These are phyloP conservation scores for Venturia oleaginea DNA, from an alignment of 2,329 filamentous ascomycete genomes.

Conservation along the genomic window DNA sequence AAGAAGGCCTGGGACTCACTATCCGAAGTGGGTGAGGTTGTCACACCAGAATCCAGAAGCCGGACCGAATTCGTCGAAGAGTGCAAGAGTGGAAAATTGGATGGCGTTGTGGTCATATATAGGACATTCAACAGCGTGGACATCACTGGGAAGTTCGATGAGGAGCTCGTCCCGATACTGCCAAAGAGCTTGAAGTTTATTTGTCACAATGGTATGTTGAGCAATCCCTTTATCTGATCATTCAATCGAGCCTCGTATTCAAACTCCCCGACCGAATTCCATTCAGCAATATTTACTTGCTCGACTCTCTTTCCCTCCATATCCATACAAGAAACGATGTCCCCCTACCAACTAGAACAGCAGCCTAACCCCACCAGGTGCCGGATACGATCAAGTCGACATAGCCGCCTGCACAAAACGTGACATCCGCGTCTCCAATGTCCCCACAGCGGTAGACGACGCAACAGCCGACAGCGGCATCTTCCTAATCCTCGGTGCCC, in stretches of 20 bases:
- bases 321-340: background rate
- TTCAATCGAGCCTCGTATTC: background rate
- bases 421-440: constrained; percentile 65
- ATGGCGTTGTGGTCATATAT: constrained; percentile 57
- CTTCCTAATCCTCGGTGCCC: constrained; percentile 71
- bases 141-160: constrained; percentile 62
- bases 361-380: constrained; percentile 40
- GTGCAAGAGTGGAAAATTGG: constrained; percentile 54
- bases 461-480: constrained; percentile 74
- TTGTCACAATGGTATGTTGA: constrained; percentile 35
- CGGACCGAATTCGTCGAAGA: constrained; percentile 62
- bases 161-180: constrained; percentile 52
- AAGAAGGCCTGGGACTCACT: constrained; percentile 56
- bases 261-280: background rate
- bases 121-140: constrained; percentile 58
- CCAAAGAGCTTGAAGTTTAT: constrained; percentile 32
- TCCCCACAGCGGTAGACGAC: constrained; percentile 72
- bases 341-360: background rate
- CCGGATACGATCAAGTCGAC: constrained; percentile 80
- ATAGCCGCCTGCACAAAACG: constrained; percentile 60
- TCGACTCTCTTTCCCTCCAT: background rate
- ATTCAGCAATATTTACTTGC: background rate
- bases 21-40: constrained; percentile 52
- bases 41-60: constrained; percentile 51
- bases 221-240: background rate